A percentile compares a stretch with the other conserved stretches of the same genome.
These are phyloP conservation scores for Schwanniomyces polymorphus DNA, from an alignment of 805 yeast genomes.

Conservation along the genomic window DNA sequence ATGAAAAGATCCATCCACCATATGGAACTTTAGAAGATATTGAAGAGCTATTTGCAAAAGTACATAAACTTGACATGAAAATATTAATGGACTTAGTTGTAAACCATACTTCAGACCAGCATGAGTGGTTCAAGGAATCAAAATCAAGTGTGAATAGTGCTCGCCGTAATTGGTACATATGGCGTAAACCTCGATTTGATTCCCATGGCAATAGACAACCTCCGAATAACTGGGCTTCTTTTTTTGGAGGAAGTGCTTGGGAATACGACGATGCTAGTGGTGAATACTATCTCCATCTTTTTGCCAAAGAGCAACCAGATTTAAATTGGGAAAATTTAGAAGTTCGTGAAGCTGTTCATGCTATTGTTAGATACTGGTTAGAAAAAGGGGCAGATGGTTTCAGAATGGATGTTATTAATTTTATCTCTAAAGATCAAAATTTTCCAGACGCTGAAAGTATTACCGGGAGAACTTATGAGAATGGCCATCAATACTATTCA, in stretches of 20 bases:
- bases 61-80: conserved; percentile 51
- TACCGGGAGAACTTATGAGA: neutral
- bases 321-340: conserved; percentile 22
- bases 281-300: conserved; percentile 22
- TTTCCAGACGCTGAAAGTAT: conserved; percentile 1
- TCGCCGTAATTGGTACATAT: conserved; percentile 61
- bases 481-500: neutral
- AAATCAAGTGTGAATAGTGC: conserved; percentile 50
- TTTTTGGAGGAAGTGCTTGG: conserved; percentile 59
- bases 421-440: conserved; percentile 1
- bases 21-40: conserved; percentile 57
- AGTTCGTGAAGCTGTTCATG: conserved; percentile 19
- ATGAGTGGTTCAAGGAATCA: conserved; percentile 59
- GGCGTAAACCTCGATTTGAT: conserved; percentile 52
- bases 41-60: conserved; percentile 46
- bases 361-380: conserved; percentile 19
- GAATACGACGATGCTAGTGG: too few species aligned
- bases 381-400: conserved; percentile 19
- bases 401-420: conserved; percentile 16
- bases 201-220: conserved; percentile 50
- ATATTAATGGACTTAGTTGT: conserved; percentile 56
- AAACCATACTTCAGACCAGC: conserved; percentile 57
- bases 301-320: conserved; percentile 19
- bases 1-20: conserved; percentile 49
- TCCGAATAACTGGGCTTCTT: conserved; percentile 57